Evolutionary conservation across 495 filamentous ascomycete species (phyloP).

Genomic region (Aspergillus kassunensis): DNA sequence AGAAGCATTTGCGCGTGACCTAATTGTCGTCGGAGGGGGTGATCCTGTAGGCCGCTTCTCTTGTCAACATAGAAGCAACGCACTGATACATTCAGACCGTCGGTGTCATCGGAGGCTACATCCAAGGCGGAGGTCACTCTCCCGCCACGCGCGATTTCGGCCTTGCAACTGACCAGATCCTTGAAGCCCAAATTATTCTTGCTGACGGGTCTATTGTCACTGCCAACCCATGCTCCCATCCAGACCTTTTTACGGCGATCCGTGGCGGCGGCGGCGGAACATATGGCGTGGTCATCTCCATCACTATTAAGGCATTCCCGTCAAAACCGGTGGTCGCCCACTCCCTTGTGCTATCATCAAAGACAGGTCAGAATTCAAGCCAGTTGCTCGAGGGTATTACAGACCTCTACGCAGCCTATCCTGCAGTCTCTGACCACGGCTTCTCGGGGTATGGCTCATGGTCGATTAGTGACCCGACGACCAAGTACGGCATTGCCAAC

Average conservation of each 20-base stretch:
- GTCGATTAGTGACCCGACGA: constrained; percentile 22
- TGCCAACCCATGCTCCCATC: constrained; percentile 43
- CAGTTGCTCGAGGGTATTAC: constrained; percentile 15
- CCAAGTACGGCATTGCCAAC: constrained; percentile 22
- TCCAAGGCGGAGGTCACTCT: constrained; percentile 34
- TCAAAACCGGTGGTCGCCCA: constrained; percentile 8
- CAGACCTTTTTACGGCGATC: constrained; percentile 55
- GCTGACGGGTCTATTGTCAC: constrained; percentile 46
- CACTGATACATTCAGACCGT: constrained; percentile 26
- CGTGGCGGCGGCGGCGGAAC: constrained; percentile 43
- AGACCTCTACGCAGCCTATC: constrained; percentile 13
- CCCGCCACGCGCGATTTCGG: constrained; percentile 26
- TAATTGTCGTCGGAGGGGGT: constrained; percentile 32
- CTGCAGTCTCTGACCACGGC: constrained; percentile 20
- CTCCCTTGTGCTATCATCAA: constrained; percentile 10
- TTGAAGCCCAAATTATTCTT: constrained; percentile 44
- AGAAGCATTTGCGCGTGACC: constrained; percentile 19
- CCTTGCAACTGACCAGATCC: constrained; percentile 33
- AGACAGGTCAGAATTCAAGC: constrained; percentile 9
- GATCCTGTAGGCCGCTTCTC: constrained; percentile 24
- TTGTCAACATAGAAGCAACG: too few relatives aligned
- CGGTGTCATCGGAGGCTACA: constrained; percentile 34
- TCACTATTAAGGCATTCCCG: constrained; percentile 39
- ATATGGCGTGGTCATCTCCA: constrained; percentile 42
- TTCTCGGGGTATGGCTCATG: constrained; percentile 38